Conservation (phyloP, 2,329 filamentous ascomycete species). For the Fulvia fulva region DNA sequence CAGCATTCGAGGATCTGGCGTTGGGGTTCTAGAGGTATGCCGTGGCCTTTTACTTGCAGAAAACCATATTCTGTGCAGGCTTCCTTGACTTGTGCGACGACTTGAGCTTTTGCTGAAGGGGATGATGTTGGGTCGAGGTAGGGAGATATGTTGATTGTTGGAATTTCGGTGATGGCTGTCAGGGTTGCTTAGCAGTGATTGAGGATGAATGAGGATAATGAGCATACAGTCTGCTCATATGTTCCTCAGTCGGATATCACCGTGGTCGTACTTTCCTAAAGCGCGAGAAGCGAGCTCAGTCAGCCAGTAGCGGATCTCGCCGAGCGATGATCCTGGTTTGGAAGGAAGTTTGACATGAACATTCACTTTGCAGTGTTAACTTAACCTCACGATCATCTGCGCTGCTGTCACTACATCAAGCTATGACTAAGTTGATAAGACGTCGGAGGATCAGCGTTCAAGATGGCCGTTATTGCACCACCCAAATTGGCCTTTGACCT, state of each 20-base stretch:
- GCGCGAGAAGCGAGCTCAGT: not conserved
- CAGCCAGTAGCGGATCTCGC: not conserved
- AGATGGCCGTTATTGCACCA: conserved; percentile 8
- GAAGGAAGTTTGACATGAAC: not conserved
- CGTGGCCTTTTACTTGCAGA: conserved; percentile 43
- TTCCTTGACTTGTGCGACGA: conserved; percentile 40
- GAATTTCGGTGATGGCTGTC: conserved; percentile 24
- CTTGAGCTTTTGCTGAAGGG: conserved; percentile 36
- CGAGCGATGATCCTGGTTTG: not conserved
- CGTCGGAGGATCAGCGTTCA: not conserved
- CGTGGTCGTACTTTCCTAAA: not conserved
- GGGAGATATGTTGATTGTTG: conserved; percentile 41
- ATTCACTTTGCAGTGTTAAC: not conserved
- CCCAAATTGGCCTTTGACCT: conserved; percentile 9
- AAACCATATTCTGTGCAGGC: conserved; percentile 41
- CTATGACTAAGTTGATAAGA: not conserved
- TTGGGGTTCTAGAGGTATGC: conserved; percentile 32
- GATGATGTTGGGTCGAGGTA: conserved; percentile 31
- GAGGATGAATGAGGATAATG: not conserved
- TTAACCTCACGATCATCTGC: not conserved
- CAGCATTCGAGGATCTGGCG: conserved; percentile 16
- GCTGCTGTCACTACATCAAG: not conserved
- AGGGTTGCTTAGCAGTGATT: not conserved
- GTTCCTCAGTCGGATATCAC: not conserved
- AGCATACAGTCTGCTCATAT: not conserved